These are phyloP conservation scores for Fusarium zealandicum DNA, from an alignment of 2,329 filamentous ascomycete genomes.

Conservation along the genomic window DNA sequence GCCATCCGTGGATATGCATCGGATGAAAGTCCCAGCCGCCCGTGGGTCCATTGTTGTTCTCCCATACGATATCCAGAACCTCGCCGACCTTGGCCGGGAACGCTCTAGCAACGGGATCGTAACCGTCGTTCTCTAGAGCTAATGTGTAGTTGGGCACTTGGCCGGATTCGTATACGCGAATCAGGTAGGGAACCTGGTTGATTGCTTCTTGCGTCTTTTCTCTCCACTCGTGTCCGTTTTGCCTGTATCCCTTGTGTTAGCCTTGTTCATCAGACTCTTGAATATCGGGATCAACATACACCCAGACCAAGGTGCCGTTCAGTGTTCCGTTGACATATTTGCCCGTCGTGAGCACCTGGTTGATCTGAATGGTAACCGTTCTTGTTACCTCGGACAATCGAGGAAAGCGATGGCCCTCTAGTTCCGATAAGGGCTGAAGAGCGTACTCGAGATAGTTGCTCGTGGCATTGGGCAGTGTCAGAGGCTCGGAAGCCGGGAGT, in stretches of 20 bases:
- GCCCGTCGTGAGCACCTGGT: slow-evolving; percentile 48
- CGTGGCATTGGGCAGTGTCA: slow-evolving; percentile 46
- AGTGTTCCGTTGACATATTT: slow-evolving; percentile 21
- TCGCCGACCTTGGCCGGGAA: slow-evolving; percentile 64
- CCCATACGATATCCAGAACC: slow-evolving; percentile 60
- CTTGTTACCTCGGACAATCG: slow-evolving; percentile 57
- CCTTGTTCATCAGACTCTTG: fast-evolving
- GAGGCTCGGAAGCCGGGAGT: slow-evolving; percentile 11
- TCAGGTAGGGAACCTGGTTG: slow-evolving; percentile 28
- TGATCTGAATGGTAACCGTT: slow-evolving; percentile 55
- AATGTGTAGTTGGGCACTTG: slow-evolving; percentile 56
- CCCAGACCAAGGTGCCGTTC: slow-evolving; percentile 28
- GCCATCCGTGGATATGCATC: slow-evolving; percentile 22
- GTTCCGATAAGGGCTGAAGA: neutral
- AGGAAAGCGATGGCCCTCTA: slow-evolving; percentile 42
- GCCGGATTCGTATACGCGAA: slow-evolving; percentile 24
- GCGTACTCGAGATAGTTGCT: slow-evolving; percentile 56
- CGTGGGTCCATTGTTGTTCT: slow-evolving; percentile 48
- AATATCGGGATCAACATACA: neutral
- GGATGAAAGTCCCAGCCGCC: slow-evolving; percentile 41
- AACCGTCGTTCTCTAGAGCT: slow-evolving; percentile 58
- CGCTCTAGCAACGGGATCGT: slow-evolving; percentile 58
- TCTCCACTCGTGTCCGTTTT: slow-evolving; percentile 25
- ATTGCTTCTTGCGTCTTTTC: slow-evolving; percentile 20
- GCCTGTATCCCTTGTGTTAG: neutral